Evolutionary conservation across 305 asterid genomes (phyloP), one percentile per base, ranked within the genome.

Genomic region (Striga hermonthica): DNA sequence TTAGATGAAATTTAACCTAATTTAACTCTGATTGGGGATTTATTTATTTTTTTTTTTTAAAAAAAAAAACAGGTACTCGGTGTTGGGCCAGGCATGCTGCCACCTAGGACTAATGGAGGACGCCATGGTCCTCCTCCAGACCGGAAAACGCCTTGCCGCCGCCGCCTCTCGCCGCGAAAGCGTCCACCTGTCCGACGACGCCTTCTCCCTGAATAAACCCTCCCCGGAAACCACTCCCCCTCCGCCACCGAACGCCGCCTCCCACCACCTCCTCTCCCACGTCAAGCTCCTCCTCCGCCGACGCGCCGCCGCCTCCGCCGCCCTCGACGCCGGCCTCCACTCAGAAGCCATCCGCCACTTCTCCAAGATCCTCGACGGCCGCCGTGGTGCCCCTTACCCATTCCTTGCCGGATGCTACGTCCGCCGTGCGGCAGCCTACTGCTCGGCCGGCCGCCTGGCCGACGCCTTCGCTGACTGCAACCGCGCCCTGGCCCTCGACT

Each of bases 81-180:
- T 89, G 0, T 69, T 92, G 15, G 98, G 98, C 16, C 95, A 89
- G 78, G 97, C 98, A 3, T 92, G 98, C 73, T 89, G 95, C 83
- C 98, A 86, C 74, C 72, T 92, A 45, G 98, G 98, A 0, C 76
- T 92, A 37, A 87, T 92, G 98, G 97, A 92, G 84, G 98, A 89
- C 47, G 97, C 97, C 0, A 79, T 89, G 98, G 91, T 81, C n/a
- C 87, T 92, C 38, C 90, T 92, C 35, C 98, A 87, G 75, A 86
- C 97, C 39, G 95, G 95, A 0, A 92, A 87, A 74, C 97, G 97
- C 76, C 87, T 92, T 11, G 91, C 95, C 63, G 75, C 93, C 22
- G 96, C 87, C 12, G 96, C 93, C 4, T 84, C 82, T 74, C 97
- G 98, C 75, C 97, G 95, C 9, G 82, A 87, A 60, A 92, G 98